phyloP scores from a whole-genome alignment of 768 basidiomycete genomes.

The Tephrocybe sp. region DNA sequence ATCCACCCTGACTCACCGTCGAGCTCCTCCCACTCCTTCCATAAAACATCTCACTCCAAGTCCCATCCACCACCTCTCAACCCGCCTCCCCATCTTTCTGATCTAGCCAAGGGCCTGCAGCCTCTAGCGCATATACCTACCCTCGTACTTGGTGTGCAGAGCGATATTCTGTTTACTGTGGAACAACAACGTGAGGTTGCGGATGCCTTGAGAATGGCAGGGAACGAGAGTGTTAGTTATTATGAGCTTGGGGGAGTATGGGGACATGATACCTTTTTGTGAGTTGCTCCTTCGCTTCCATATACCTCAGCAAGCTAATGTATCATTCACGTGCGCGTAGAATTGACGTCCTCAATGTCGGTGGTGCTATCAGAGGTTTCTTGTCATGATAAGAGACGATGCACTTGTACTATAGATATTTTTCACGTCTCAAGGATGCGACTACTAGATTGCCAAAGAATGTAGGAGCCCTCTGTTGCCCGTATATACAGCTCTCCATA shows the following conservation, averaged over 20 bases:
- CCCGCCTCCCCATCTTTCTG: slow-evolving; percentile 72
- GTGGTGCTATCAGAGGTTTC: slow-evolving; percentile 19
- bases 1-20: slow-evolving; percentile 21
- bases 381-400: slow-evolving; percentile 14
- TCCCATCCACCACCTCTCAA: slow-evolving; percentile 73
- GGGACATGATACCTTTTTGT: slow-evolving; percentile 98
- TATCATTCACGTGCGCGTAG: slow-evolving; percentile 5
- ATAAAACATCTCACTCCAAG: slow-evolving; percentile 57
- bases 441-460: too few relatives aligned
- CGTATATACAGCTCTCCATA: too few relatives aligned
- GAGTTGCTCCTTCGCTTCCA: slow-evolving; percentile 30
- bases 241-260: slow-evolving; percentile 99
- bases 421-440: too few relatives aligned
- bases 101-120: slow-evolving; percentile 74
- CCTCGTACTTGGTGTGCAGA: slow-evolving; percentile 92
- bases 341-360: slow-evolving; percentile 19
- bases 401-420: too few relatives aligned
- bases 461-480: too few relatives aligned
- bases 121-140: slow-evolving; percentile 78
- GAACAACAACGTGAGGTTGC: slow-evolving; percentile 96
- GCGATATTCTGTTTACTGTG: slow-evolving; percentile 94
- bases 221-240: slow-evolving; percentile 88
- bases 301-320: background rate
- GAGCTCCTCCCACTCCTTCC: slow-evolving; percentile 23
- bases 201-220: slow-evolving; percentile 88